Evolutionary conservation across 768 basidiomycete genomes (phyloP).

Genomic region (Serendipita sp.): DNA sequence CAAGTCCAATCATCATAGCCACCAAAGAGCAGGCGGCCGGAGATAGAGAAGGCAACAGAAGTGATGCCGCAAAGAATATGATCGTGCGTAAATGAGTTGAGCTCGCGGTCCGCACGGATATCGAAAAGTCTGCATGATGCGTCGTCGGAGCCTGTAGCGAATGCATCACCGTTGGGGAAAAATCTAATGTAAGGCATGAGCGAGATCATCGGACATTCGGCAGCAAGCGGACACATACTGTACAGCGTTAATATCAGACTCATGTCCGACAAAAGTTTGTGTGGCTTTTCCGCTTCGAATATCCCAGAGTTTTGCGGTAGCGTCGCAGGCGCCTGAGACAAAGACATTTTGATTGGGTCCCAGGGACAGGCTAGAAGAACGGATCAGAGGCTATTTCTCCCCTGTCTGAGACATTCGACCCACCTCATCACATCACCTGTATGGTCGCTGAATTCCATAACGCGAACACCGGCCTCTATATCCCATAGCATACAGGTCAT

Average conservation of each 20-base stretch:
- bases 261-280: slow-evolving; percentile 96
- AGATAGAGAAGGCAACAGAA: slow-evolving; percentile 96
- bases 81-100: slow-evolving; percentile 95
- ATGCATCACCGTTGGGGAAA: slow-evolving; percentile 98
- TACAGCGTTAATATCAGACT: slow-evolving; percentile 98
- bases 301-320: slow-evolving; percentile 97
- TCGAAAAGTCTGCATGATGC: slow-evolving; percentile 97
- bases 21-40: slow-evolving; percentile 92
- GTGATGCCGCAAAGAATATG: slow-evolving; percentile 99
- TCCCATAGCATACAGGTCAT: slow-evolving; percentile 99
- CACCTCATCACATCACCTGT: slow-evolving; percentile 99
- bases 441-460: slow-evolving; percentile 98
- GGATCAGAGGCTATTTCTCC: slow-evolving; percentile 5
- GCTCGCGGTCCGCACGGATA: slow-evolving; percentile 90
- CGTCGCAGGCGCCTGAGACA: slow-evolving; percentile 98
- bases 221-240: slow-evolving; percentile 33
- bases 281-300: slow-evolving; percentile 94
- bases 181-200: slow-evolving; percentile 40
- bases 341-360: slow-evolving; percentile 89
- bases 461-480: slow-evolving; percentile 90
- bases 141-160: slow-evolving; percentile 97
- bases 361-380: slow-evolving; percentile 59
- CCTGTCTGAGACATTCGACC: slow-evolving; percentile 6
- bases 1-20: slow-evolving; percentile 99
- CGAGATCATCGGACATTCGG: slow-evolving; percentile 8